Conservation (phyloP, 2,329 filamentous ascomycete genomes). For the Diaporthe velutina region DNA sequence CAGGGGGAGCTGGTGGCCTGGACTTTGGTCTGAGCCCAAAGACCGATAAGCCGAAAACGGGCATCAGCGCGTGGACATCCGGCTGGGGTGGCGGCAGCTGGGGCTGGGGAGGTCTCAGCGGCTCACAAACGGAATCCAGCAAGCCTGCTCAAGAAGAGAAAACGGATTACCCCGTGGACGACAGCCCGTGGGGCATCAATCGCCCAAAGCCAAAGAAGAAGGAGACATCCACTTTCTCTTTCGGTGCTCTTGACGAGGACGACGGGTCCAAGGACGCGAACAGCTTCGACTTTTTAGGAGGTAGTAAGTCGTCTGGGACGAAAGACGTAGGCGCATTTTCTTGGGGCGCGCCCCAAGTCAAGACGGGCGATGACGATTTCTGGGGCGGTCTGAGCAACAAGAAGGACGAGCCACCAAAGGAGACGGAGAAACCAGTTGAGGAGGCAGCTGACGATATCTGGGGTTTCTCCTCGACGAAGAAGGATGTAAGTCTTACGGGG, state of each 20-base stretch:
- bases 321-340: conserved; percentile 49
- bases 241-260: conserved; percentile 58
- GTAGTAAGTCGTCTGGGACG: conserved; percentile 47
- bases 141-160: conserved; percentile 49
- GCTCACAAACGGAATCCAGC: conserved; percentile 38
- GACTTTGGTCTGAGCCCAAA: conserved; percentile 64
- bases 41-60: conserved; percentile 37
- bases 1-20: conserved; percentile 52
- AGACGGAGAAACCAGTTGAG: conserved; percentile 38
- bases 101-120: conserved; percentile 49
- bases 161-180: conserved; percentile 56
- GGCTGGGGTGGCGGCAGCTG: conserved; percentile 68
- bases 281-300: conserved; percentile 34
- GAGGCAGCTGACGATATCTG: conserved; percentile 41
- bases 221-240: conserved; percentile 58
- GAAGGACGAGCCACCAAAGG: conserved; percentile 47
- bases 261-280: conserved; percentile 51
- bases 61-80: conserved; percentile 71
- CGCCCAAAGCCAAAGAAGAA: conserved; percentile 66
- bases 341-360: conserved; percentile 50
- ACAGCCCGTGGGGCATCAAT: conserved; percentile 64
- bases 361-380: conserved; percentile 53
- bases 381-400: conserved; percentile 39
- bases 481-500: conserved; percentile 32
- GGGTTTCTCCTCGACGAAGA: conserved; percentile 39